These are phyloP conservation scores for Tetrahymena malaccensis DNA, from an alignment of 73 alveolate species.

Conservation along the genomic window DNA sequence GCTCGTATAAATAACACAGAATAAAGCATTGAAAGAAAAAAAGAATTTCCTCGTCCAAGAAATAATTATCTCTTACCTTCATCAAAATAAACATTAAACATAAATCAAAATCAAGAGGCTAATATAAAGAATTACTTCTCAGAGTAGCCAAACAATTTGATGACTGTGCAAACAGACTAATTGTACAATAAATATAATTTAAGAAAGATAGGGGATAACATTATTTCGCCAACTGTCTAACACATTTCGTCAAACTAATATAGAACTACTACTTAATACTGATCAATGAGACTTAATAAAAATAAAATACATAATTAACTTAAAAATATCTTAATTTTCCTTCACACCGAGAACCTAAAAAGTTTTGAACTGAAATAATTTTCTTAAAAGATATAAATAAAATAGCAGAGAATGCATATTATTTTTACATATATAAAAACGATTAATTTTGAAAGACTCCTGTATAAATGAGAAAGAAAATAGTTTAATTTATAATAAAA, in stretches of 20 bases:
- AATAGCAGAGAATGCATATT: no score
- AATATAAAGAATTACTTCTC: background rate
- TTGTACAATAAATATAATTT: background rate
- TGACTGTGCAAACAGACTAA: background rate
- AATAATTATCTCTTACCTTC: background rate
- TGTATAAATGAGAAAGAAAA: background rate
- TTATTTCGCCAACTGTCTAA: background rate
- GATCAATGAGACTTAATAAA: background rate
- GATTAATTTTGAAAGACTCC: background rate
- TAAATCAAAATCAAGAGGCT: background rate
- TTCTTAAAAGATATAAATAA: background rate
- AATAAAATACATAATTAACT: background rate
- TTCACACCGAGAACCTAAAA: background rate
- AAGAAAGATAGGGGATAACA: background rate
- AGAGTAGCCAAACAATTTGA: background rate
- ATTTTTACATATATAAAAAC: no score
- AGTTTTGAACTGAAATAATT: background rate
- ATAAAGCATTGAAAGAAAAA: background rate
- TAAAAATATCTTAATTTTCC: background rate
- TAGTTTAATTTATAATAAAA: no score
- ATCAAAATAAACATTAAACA: background rate
- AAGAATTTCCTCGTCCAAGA: background rate
- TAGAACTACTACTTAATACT: background rate
- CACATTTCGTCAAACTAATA: background rate
- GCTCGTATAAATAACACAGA: background rate